These are phyloP conservation scores for Clarireedia homoeocarpa DNA, from an alignment of 2,329 filamentous ascomycete species.

Conservation along the genomic window DNA sequence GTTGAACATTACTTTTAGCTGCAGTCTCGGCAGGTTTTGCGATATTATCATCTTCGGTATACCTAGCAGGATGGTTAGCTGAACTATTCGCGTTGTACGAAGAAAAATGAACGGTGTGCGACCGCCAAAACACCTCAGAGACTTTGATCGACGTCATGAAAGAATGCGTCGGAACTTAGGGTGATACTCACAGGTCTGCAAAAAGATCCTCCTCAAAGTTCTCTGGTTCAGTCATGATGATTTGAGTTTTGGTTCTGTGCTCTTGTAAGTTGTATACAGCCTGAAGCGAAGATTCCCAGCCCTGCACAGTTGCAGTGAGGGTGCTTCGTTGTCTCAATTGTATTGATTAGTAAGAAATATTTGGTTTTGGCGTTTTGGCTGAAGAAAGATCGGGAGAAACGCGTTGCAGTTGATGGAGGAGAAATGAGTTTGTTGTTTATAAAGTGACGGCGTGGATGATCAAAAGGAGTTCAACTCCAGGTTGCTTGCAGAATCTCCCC, in stretches of 20 bases:
- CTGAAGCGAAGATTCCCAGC: background rate
- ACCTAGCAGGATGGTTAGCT: constrained; percentile 37
- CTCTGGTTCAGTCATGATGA: constrained; percentile 68
- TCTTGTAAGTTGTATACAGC: background rate
- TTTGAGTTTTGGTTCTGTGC: background rate
- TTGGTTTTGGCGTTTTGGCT: background rate
- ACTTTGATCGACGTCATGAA: background rate
- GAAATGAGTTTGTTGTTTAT: background rate
- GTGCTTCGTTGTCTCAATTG: background rate
- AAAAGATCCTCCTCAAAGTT: constrained; percentile 92
- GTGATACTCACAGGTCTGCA: constrained; percentile 72
- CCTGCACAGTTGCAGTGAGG: background rate
- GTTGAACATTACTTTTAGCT: constrained; percentile 23
- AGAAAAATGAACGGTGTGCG: background rate
- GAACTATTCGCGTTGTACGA: background rate
- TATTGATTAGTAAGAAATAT: background rate
- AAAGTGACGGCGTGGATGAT: background rate
- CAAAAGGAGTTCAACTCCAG: too few species aligned
- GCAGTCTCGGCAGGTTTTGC: constrained; percentile 31
- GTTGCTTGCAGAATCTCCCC: background rate
- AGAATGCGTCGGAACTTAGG: background rate
- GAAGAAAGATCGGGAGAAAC: background rate
- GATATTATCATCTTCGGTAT: constrained; percentile 57
- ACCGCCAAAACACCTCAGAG: background rate
- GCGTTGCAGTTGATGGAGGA: background rate